Evolutionary conservation across 2,329 filamentous ascomycete genomes (phyloP), one percentile per base, ranked within the genome.

Genomic region (Volutella citrinella): DNA sequence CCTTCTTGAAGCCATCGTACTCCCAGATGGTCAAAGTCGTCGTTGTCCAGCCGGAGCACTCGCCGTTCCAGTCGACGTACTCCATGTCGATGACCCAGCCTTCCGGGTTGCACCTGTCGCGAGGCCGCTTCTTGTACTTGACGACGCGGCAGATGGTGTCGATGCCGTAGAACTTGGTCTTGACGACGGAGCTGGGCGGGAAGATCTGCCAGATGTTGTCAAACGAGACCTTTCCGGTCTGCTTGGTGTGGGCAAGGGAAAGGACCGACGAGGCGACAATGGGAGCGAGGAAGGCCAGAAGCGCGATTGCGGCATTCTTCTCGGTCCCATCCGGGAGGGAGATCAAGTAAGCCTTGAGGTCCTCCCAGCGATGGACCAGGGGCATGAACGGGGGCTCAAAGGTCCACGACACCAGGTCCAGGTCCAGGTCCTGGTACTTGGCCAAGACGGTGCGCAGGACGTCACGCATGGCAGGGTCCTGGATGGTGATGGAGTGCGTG

Each of bases 41-140:
- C 0, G 39, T 49, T 4, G 38, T 38, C 29, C 52, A 60, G 6
- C 61, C 61, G 25, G 49, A 56, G 1, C 21, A 32, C 18, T 55
- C 47, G 7, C 62, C 53, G 23, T 64, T 57, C 60, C 60, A 65
- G 31, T 63, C 58, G 3, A 65, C 26, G 31, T 57, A 61, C 31
- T 65, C 57, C 30, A 60, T 29, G 6, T 42, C 37, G 22, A 65
- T 44, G 3, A 35, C 31, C 54, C 54, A 62, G 13, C 40, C 37
- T 14, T 23, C 41, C 2, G 40, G 44, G 4, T 43, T 38, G 12
- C 34, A 35, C 6, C 37, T 22, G 14, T 35, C 32, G 2, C 15
- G 10, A 2, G 23, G 19, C 12, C 19, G 33, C 32, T 43, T 40
- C 14, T 52, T 30, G 32, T 57, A 61, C 26, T 54, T 51, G 6